Evolutionary conservation across 73 alveolate genomes (phyloP).

Genomic region (Halteria grandinella): DNA sequence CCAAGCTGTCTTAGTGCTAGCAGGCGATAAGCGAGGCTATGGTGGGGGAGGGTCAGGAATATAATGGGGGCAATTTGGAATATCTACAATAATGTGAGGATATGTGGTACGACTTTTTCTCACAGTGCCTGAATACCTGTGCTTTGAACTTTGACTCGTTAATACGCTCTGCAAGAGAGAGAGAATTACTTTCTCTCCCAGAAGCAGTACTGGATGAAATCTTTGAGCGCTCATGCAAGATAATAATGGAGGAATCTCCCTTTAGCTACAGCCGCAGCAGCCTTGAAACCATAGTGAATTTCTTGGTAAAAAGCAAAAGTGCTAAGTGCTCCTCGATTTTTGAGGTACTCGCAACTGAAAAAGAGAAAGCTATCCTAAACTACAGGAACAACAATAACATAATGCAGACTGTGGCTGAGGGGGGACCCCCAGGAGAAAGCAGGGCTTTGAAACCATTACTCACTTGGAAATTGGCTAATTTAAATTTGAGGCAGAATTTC

Average conservation of each 20-base stretch:
- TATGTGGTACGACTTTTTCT: slow-evolving; percentile 54
- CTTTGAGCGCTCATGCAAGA: slow-evolving; percentile 22
- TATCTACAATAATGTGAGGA: slow-evolving; percentile 16
- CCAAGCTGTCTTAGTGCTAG: slow-evolving; percentile 33
- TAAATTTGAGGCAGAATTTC: slow-evolving; percentile 38
- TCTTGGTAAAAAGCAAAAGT: slow-evolving; percentile 31
- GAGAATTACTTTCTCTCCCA: slow-evolving; percentile 25
- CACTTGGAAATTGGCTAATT: slow-evolving; percentile 44
- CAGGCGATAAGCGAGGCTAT: too few relatives aligned
- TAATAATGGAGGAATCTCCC: slow-evolving; percentile 6
- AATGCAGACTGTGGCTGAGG: neutral
- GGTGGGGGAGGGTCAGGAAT: too few relatives aligned
- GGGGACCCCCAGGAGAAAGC: neutral
- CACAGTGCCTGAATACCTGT: slow-evolving; percentile 14
- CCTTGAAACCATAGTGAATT: too few relatives aligned
- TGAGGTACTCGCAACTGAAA: slow-evolving; percentile 28
- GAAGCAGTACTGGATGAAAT: slow-evolving; percentile 48
- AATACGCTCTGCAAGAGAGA: slow-evolving; percentile 2
- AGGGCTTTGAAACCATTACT: slow-evolving; percentile 21
- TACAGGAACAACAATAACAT: neutral
- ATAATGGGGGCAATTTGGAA: neutral
- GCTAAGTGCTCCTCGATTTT: slow-evolving; percentile 2
- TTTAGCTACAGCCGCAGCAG: too few relatives aligned
- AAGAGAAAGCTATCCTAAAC: neutral
- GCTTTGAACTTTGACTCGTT: slow-evolving; percentile 30